A percentile compares a stretch with the other conserved stretches of the same genome.
phyloP scores from a whole-genome alignment of 176 grass and related monocot species.

The Aegilops tauschii region DNA sequence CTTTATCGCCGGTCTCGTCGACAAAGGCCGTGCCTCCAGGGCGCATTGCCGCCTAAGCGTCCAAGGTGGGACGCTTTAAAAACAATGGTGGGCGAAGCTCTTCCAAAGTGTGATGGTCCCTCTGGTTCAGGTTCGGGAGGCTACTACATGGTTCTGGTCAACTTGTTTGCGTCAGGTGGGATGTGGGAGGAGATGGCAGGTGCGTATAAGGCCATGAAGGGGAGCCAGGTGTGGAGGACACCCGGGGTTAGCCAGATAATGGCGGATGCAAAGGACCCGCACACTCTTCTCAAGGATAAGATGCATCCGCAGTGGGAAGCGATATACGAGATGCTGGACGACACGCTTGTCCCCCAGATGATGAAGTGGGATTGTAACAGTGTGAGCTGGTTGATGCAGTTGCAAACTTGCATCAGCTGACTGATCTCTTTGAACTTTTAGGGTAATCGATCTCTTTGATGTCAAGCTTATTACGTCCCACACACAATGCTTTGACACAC shows the following conservation, averaged over 20 bases:
- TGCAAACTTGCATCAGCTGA: background rate
- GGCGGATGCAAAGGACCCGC: slow-evolving; percentile 32
- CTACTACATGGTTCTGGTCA: slow-evolving; percentile 45
- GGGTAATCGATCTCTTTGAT: too few relatives aligned
- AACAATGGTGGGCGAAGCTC: background rate
- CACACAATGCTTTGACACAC: too few relatives aligned
- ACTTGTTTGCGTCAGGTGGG: slow-evolving; percentile 35
- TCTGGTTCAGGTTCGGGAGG: slow-evolving; percentile 28
- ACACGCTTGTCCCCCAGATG: slow-evolving; percentile 44
- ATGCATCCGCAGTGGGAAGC: slow-evolving; percentile 31
- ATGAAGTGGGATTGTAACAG: slow-evolving; percentile 1
- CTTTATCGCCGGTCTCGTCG: slow-evolving; percentile 50
- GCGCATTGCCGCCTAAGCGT: too few relatives aligned
- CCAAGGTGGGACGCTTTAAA: too few relatives aligned
- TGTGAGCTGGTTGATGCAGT: background rate
- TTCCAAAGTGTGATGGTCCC: slow-evolving; percentile 5
- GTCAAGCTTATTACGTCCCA: too few relatives aligned
- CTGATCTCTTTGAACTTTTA: background rate
- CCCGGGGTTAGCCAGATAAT: slow-evolving; percentile 45
- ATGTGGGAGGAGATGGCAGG: slow-evolving; percentile 36
- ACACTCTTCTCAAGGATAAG: slow-evolving; percentile 43
- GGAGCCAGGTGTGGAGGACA: slow-evolving; percentile 39
- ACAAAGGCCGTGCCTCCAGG: slow-evolving; percentile 24
- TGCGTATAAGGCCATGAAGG: slow-evolving; percentile 46
- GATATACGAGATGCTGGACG: slow-evolving; percentile 49